Percentiles rank a stretch among this genome's conserved stretches.
Evolutionary conservation across 208 protist genomes (phyloP).

Genomic region (Wallacemonas sp.): DNA sequence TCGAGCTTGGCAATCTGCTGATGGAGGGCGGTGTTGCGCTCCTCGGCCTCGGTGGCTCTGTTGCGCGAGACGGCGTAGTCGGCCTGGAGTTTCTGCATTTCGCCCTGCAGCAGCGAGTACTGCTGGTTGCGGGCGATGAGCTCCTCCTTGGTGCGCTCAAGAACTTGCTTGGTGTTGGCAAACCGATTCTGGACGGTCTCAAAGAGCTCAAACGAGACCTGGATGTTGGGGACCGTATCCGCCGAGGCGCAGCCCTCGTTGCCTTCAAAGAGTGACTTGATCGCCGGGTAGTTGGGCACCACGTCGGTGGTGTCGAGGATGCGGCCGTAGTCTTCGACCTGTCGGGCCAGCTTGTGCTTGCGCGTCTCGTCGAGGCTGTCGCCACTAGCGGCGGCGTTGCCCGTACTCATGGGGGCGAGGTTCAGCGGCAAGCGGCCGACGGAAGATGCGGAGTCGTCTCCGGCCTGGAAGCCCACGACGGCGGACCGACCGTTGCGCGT

Average conservation of each 20-base stretch:
- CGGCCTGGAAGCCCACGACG: conserved; percentile 9
- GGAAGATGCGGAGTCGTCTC: background rate
- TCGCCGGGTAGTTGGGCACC: conserved; percentile 63
- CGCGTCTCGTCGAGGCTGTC: conserved; percentile 13
- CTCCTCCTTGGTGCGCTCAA: conserved; percentile 72
- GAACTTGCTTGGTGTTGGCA: conserved; percentile 60
- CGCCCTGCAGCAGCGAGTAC: conserved; percentile 49
- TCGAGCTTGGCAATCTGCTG: conserved; percentile 72
- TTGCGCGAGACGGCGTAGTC: conserved; percentile 53
- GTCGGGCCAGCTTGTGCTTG: conserved; percentile 17
- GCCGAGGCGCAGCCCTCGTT: conserved; percentile 47
- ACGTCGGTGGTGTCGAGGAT: conserved; percentile 65
- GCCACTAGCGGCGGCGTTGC: background rate
- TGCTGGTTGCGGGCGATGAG: conserved; percentile 72
- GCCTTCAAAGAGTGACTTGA: conserved; percentile 55
- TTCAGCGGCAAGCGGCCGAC: background rate
- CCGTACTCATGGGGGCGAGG: background rate
- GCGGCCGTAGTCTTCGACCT: conserved; percentile 63
- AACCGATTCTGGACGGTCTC: conserved; percentile 86
- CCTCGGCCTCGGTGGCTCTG: conserved; percentile 57
- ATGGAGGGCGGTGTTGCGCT: conserved; percentile 65
- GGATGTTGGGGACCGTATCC: conserved; percentile 63
- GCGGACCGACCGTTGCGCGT: conserved; percentile 6
- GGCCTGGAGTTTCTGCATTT: conserved; percentile 49
- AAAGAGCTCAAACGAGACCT: conserved; percentile 87